These are phyloP conservation scores for Schoenoplectus triqueter DNA, from an alignment of 202 grass and related monocot genomes.

Conservation along the genomic window DNA sequence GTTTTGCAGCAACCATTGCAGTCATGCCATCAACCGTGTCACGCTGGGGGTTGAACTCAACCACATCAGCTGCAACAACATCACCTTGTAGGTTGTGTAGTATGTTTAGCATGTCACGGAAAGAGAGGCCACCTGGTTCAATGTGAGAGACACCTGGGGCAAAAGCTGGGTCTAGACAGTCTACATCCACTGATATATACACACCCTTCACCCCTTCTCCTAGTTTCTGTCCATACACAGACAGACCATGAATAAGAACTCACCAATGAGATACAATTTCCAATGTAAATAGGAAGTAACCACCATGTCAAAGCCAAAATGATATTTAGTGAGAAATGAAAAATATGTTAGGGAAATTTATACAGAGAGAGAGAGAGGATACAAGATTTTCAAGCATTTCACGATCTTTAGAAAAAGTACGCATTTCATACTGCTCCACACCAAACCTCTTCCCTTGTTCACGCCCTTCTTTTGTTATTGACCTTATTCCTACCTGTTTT, in stretches of 20 bases:
- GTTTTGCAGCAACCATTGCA: conserved; percentile 91
- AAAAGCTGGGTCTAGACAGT: conserved; percentile 93
- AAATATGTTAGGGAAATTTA: background rate
- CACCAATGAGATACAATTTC: background rate
- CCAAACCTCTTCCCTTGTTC: conserved; percentile 97
- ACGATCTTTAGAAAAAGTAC: conserved; percentile 78
- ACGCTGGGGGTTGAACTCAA: conserved; percentile 96
- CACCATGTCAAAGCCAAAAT: conserved; percentile 2
- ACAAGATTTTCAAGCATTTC: conserved; percentile 90
- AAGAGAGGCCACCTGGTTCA: conserved; percentile 90
- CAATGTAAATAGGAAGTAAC: background rate
- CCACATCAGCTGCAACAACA: conserved; percentile 81
- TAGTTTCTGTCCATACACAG: conserved; percentile 54
- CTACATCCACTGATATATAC: conserved; percentile 83
- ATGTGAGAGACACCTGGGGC: conserved; percentile 88
- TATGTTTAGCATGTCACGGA: conserved; percentile 92
- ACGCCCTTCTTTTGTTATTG: conserved; percentile 88
- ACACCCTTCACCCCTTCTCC: conserved; percentile 94
- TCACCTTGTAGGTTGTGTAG: conserved; percentile 77
- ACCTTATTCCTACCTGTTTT: conserved; percentile 73
- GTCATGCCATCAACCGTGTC: conserved; percentile 98
- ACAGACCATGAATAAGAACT: background rate
- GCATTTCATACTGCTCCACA: conserved; percentile 94
- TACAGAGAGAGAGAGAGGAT: conserved; percentile 20
- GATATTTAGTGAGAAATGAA: background rate